A percentile compares a stretch with the other conserved stretches of the same genome.
phyloP scores from a whole-genome alignment of 1,284 basidiomycete species.

The Xerocomus amazonicus region DNA sequence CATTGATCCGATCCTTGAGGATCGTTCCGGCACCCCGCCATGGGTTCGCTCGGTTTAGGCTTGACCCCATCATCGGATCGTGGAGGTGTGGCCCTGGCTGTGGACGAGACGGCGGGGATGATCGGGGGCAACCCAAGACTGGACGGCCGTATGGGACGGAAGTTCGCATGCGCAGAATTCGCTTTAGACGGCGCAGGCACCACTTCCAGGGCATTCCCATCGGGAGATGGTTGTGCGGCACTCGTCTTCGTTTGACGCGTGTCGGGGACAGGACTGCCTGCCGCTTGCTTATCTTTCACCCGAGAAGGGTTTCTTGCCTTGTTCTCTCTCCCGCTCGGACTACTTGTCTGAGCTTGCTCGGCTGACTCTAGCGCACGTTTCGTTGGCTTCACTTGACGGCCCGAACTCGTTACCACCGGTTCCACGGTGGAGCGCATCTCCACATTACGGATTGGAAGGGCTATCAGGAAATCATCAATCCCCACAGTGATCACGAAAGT shows the following conservation, averaged over 20 bases:
- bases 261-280: not conserved
- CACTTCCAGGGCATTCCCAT: not conserved
- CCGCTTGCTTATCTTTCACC: not conserved
- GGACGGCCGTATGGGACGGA: conserved; percentile 12
- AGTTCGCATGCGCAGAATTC: not conserved
- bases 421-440: conserved; percentile 3
- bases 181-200: not conserved
- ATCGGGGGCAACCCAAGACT: conserved; percentile 9
- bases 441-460: conserved; percentile 11
- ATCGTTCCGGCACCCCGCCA: not conserved
- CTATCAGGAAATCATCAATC: conserved; percentile 15
- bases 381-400: conserved; percentile 23
- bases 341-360: not conserved
- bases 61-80: not conserved
- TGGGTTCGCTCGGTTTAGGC: not conserved
- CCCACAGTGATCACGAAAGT: not conserved
- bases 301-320: not conserved
- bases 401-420: conserved; percentile 20
- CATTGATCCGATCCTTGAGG: not conserved
- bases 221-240: not conserved
- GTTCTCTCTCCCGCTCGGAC: not conserved
- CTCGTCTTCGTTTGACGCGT: conserved; percentile 1
- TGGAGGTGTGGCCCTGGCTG: not conserved
- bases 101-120: not conserved
- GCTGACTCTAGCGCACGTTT: conserved; percentile 15